Evolutionary conservation across 768 basidiomycete genomes (phyloP).

Genomic region (Suillus sp.): DNA sequence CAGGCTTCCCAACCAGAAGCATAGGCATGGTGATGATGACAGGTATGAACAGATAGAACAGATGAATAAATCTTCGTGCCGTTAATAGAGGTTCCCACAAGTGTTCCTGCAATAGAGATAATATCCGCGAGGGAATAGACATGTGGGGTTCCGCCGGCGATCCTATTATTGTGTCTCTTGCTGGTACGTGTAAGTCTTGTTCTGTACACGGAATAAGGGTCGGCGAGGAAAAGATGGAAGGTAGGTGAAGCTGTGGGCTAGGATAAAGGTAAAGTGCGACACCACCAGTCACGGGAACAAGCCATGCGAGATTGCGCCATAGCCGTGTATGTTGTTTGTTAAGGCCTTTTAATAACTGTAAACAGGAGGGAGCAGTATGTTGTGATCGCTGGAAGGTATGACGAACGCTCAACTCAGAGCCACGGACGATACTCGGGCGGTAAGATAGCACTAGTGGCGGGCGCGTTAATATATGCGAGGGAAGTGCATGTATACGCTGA

Average conservation of each 20-base stretch:
- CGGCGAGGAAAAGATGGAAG: slow-evolving; percentile 53
- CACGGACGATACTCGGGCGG: slow-evolving; percentile 1
- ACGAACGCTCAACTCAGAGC: slow-evolving; percentile 15
- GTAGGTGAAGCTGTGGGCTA: slow-evolving; percentile 41
- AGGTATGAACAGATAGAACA: slow-evolving; percentile 83
- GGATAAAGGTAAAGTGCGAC: slow-evolving; percentile 51
- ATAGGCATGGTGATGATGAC: slow-evolving; percentile 85
- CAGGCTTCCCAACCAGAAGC: slow-evolving; percentile 67
- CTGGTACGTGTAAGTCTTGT: slow-evolving; percentile 14
- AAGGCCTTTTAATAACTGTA: slow-evolving; percentile 36
- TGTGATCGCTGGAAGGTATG: slow-evolving; percentile 30
- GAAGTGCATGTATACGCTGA: slow-evolving; percentile 27
- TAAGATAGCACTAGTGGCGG: slow-evolving; percentile 21
- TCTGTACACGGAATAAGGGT: slow-evolving; percentile 47
- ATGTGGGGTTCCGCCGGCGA: slow-evolving; percentile 69
- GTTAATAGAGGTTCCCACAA: slow-evolving; percentile 89
- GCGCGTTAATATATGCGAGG: slow-evolving; percentile 29
- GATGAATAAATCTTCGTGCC: slow-evolving; percentile 76
- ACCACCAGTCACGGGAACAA: slow-evolving; percentile 59
- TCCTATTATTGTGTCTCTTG: slow-evolving; percentile 44
- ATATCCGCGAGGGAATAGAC: slow-evolving; percentile 47
- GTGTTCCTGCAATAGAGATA: slow-evolving; percentile 50
- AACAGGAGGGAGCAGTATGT: slow-evolving; percentile 18
- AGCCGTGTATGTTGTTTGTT: slow-evolving; percentile 31
- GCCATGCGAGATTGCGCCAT: slow-evolving; percentile 46